Conservation (phyloP, 2,329 filamentous ascomycete species). For the Didymella lethalis region DNA sequence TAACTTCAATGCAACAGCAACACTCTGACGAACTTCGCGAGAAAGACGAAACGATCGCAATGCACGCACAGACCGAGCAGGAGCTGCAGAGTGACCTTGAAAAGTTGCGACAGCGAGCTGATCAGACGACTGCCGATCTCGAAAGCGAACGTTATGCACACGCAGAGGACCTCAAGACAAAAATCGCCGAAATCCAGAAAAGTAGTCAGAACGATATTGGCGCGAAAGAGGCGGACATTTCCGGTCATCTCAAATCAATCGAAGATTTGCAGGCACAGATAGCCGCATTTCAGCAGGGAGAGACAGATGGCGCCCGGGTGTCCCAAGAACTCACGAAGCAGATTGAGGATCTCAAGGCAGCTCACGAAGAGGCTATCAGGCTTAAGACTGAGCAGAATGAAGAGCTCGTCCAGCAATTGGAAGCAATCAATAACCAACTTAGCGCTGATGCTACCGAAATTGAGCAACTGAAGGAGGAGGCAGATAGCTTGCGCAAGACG, state of each 20-base stretch:
- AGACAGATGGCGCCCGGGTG: constrained; percentile 43
- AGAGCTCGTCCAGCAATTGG: constrained; percentile 44
- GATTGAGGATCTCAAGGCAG: constrained; percentile 40
- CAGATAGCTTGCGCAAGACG: constrained; percentile 41
- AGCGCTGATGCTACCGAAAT: constrained; percentile 39
- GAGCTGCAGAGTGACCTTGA: constrained; percentile 39
- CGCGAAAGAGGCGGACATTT: constrained; percentile 41
- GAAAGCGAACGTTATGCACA: constrained; percentile 43
- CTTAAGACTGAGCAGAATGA: constrained; percentile 44
- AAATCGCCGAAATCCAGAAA: constrained; percentile 42
- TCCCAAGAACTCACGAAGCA: constrained; percentile 45
- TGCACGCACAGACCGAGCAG: constrained; percentile 33
- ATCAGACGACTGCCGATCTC: constrained; percentile 39
- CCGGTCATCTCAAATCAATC: constrained; percentile 42
- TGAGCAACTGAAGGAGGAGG: constrained; percentile 40
- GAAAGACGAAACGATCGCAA: constrained; percentile 44
- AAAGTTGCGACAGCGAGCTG: constrained; percentile 41
- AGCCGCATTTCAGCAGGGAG: constrained; percentile 43
- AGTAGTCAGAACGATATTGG: constrained; percentile 33
- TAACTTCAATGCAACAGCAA: constrained; percentile 40
- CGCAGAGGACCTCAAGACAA: constrained; percentile 35
- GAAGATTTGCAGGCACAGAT: constrained; percentile 47
- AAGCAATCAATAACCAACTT: constrained; percentile 48
- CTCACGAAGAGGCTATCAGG: constrained; percentile 42
- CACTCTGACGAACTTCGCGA: constrained; percentile 44